Evolutionary conservation across 1,284 basidiomycete genomes (phyloP), one percentile per base, ranked within the genome.

Genomic region (Cerrena zonata): DNA sequence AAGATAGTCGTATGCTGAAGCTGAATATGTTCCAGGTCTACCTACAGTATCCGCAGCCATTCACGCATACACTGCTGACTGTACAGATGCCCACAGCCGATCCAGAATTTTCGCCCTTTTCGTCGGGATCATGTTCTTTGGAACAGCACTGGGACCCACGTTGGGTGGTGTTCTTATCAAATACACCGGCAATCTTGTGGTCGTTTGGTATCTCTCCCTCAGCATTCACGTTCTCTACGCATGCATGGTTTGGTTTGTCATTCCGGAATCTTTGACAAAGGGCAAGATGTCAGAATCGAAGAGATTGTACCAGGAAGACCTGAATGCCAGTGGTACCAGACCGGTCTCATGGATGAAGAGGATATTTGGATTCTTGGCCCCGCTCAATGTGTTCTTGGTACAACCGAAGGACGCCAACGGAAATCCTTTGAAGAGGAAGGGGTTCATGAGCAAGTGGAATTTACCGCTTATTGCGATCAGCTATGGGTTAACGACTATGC

Each of bases 191-290:
- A 64, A 73, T 40, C 67, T 82, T 11, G 69, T 93, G 48, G 78
- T 79, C 0, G 81, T 88, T 19, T 93, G 92, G 72, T 92, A 89
- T 64, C 58, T 84, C 51, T 76, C 83, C 5, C 61, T 71, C 4
- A 50, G 59, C 18, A 53, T 77, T 2, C 81, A 86, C 53, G 21
- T 72, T 15, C 4, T 80, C 30, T 84, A 79, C 58, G 66, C 76
- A 1, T 47, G 78, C 23, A 58, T 82, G 42, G 61, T 81, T 27
- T 76, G 80, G 66, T 67, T 83, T 53, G 27, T 89, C 54, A 65
- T 93, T 37, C 91, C 91, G 0, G 91, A 94, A 65, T 89, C 89
- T 0, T 74, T 92, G 12, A 72, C 79, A 12, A 61, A 62, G 40
- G 60, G 66, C 18, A 67, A 74, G 45, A 76, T 75, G 75, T 48